A percentile compares a stretch with the other conserved stretches of the same genome.
Evolutionary conservation across 2,329 filamentous ascomycete genomes (phyloP).

Genomic region (Ophiocordyceps australis): DNA sequence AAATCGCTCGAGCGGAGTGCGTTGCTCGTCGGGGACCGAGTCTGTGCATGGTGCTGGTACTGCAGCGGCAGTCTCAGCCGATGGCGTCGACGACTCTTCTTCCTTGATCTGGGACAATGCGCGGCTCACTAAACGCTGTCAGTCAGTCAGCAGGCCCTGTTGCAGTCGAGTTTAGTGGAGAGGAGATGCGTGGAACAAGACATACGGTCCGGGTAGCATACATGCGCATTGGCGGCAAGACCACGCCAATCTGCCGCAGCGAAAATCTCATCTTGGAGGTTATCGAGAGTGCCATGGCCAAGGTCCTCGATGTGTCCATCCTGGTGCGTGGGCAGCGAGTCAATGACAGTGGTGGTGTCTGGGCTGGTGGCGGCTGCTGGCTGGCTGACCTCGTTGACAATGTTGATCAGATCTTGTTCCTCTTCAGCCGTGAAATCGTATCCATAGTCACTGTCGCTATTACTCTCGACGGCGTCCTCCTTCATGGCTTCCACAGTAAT

Average conservation of each 20-base stretch:
- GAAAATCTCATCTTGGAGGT: too few relatives aligned
- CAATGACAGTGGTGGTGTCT: conserved; percentile 3
- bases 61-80: conserved; percentile 2
- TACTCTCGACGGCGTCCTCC: too few relatives aligned
- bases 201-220: conserved; percentile 36
- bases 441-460: conserved; percentile 24
- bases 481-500: too few relatives aligned
- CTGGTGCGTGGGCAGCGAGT: conserved; percentile 7
- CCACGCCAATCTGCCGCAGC: background rate
- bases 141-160: conserved; percentile 40
- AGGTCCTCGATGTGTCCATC: too few relatives aligned
- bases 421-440: conserved; percentile 28
- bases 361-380: background rate
- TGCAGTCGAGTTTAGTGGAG: too few relatives aligned
- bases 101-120: conserved; percentile 12
- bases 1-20: conserved; percentile 57
- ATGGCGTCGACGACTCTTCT: conserved; percentile 2
- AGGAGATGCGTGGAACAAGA: conserved; percentile 2
- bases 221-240: conserved; percentile 6
- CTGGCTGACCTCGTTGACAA: conserved; percentile 8
- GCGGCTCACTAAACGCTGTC: conserved; percentile 41
- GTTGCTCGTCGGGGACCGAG: conserved; percentile 10
- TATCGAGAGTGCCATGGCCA: too few relatives aligned
- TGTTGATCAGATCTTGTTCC: conserved; percentile 19
- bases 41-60: background rate